Conservation (phyloP, 108 stramenopile genomes). For the Mediolabrus comicus region DNA sequence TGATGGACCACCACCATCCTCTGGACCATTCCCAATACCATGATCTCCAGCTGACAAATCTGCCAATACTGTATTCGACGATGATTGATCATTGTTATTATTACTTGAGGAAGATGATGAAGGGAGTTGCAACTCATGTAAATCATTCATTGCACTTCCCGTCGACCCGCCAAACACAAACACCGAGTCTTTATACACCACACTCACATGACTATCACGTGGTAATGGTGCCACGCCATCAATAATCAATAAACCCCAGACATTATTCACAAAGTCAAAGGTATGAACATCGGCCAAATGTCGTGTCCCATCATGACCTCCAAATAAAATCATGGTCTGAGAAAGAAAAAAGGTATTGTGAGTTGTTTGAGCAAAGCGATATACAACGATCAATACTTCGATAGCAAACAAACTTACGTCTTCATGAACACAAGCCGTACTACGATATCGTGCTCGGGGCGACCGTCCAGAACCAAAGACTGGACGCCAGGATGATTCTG, state of each 20-base stretch:
- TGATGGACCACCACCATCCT: slow-evolving; percentile 28
- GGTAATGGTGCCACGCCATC: slow-evolving; percentile 85
- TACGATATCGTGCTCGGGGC: slow-evolving; percentile 94
- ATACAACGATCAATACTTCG: no score
- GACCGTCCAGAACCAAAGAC: slow-evolving; percentile 82
- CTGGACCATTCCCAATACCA: slow-evolving; percentile 9
- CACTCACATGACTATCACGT: slow-evolving; percentile 91
- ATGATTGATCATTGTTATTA: not conserved
- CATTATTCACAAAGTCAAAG: slow-evolving; percentile 83
- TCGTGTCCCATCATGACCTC: slow-evolving; percentile 96
- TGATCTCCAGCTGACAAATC: slow-evolving; percentile 10
- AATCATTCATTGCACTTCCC: slow-evolving; percentile 94
- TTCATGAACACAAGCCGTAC: slow-evolving; percentile 82
- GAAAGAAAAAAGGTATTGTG: no score
- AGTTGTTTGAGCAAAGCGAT: no score
- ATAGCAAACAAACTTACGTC: no score
- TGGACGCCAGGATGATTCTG: slow-evolving; percentile 62
- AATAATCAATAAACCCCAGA: slow-evolving; percentile 72
- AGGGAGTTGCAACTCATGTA: slow-evolving; percentile 82
- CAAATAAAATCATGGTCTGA: slow-evolving; percentile 85
- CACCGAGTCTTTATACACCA: slow-evolving; percentile 80
- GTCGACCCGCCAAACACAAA: slow-evolving; percentile 91
- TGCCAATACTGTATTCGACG: not conserved
- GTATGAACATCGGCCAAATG: slow-evolving; percentile 94
- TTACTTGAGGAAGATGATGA: slow-evolving; percentile 17